Evolutionary conservation across 2,329 filamentous ascomycete species (phyloP).

Genomic region (Fusarium sp.): DNA sequence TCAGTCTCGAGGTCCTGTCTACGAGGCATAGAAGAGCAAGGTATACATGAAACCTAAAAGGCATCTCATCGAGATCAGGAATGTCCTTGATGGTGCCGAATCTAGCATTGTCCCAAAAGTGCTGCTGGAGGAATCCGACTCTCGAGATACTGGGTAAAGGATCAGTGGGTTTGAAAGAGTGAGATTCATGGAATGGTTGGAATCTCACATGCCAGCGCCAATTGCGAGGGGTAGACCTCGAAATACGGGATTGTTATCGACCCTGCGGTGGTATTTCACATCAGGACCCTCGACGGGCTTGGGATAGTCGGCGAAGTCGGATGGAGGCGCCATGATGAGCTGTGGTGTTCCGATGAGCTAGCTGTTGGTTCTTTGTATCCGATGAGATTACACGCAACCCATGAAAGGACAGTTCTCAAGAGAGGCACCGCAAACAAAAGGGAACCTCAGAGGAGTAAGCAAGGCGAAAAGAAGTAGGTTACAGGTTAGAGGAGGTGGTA

Average conservation of each 20-base stretch:
- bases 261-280: conserved; percentile 48
- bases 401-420: not conserved
- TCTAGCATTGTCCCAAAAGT: conserved; percentile 77
- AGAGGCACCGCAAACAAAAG: not conserved
- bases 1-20: conserved; percentile 3
- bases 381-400: not conserved
- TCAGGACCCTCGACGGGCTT: conserved; percentile 50
- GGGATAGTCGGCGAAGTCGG: conserved; percentile 59
- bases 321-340: conserved; percentile 42
- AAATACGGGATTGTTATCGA: conserved; percentile 76
- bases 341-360: not conserved
- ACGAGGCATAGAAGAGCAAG: not conserved
- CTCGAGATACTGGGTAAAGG: conserved; percentile 65
- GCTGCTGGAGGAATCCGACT: conserved; percentile 69
- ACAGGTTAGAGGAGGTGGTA: not conserved
- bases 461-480: not conserved
- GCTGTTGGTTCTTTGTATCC: not conserved
- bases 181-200: not conserved
- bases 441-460: not conserved
- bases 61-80: conserved; percentile 58
- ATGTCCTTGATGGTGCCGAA: conserved; percentile 62
- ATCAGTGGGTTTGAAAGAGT: conserved; percentile 17
- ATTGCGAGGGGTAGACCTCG: conserved; percentile 73
- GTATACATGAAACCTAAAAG: conserved; percentile 62
- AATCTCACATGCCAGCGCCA: conserved; percentile 69